Conservation (phyloP, 2,329 filamentous ascomycete species). For the Colletotrichum caudatum region DNA sequence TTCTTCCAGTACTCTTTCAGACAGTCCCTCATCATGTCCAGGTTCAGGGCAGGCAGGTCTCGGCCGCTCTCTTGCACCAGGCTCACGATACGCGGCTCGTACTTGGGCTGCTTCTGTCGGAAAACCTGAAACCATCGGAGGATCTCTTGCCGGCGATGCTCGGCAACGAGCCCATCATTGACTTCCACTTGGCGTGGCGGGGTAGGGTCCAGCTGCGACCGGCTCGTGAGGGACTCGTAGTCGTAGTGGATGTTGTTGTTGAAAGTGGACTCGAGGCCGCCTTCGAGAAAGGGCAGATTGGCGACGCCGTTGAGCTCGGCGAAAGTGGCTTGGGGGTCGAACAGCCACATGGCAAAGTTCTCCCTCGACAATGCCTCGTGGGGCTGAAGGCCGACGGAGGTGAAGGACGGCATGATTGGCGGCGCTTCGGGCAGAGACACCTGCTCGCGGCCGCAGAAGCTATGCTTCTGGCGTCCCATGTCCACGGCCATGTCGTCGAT, state of each 20-base stretch:
- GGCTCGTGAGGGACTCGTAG: constrained; percentile 62
- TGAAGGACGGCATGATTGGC: constrained; percentile 50
- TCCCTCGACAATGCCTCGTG: constrained; percentile 54
- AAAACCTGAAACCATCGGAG: constrained; percentile 58
- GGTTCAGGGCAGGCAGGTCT: constrained; percentile 67
- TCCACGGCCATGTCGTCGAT: constrained; percentile 51
- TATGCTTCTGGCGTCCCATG: constrained; percentile 54
- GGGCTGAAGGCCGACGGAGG: constrained; percentile 49
- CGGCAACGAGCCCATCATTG: constrained; percentile 59
- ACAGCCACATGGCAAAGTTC: constrained; percentile 65
- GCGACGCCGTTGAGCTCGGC: constrained; percentile 56
- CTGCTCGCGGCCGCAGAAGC: constrained; percentile 52
- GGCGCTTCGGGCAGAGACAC: constrained; percentile 50
- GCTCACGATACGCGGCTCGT: constrained; percentile 46
- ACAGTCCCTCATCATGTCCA: constrained; percentile 87
- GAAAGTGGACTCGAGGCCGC: constrained; percentile 63
- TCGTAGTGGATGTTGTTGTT: constrained; percentile 65
- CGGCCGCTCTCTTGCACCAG: constrained; percentile 54
- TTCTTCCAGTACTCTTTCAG: constrained; percentile 89
- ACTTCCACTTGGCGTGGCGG: constrained; percentile 55
- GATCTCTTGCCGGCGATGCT: constrained; percentile 59
- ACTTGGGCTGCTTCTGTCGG: constrained; percentile 57
- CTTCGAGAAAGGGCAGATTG: constrained; percentile 61
- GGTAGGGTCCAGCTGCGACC: constrained; percentile 59
- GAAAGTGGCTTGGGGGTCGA: constrained; percentile 58